phyloP scores from a whole-genome alignment of 495 filamentous ascomycete genomes.

The Penicillium antarcticum region DNA sequence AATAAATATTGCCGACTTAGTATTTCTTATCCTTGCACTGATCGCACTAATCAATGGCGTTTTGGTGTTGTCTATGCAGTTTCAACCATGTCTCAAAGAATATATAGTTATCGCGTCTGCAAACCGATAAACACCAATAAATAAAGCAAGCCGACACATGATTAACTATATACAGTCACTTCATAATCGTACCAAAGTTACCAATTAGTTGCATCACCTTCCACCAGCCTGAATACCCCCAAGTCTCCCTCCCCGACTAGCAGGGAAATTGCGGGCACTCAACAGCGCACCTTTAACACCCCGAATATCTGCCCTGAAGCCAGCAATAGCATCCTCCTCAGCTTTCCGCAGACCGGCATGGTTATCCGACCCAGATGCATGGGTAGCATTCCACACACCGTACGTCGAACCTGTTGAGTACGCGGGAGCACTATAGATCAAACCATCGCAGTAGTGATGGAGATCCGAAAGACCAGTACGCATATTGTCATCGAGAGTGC shows the following conservation, averaged over 20 bases:
- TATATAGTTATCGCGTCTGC: too few species aligned
- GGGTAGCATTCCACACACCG: slow-evolving; percentile 27
- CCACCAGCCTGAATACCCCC: slow-evolving; percentile 16
- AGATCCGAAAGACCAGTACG: slow-evolving; percentile 43
- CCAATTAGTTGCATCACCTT: slow-evolving; percentile 2
- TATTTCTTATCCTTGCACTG: too few species aligned
- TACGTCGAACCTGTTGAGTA: slow-evolving; percentile 32
- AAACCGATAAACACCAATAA: too few species aligned
- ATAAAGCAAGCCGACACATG: too few species aligned
- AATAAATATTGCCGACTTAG: too few species aligned
- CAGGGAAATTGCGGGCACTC: slow-evolving; percentile 67
- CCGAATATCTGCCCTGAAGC: slow-evolving; percentile 78
- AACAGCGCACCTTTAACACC: slow-evolving; percentile 91
- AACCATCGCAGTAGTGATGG: slow-evolving; percentile 47
- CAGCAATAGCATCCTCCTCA: slow-evolving; percentile 73
- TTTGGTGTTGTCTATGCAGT: too few species aligned
- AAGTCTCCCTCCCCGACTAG: slow-evolving; percentile 34
- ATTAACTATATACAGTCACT: background rate
- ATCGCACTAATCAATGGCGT: too few species aligned
- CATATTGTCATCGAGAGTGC: slow-evolving; percentile 43
- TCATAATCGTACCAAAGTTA: background rate
- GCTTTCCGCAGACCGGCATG: slow-evolving; percentile 39
- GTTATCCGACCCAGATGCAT: slow-evolving; percentile 24
- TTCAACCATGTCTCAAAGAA: too few species aligned
- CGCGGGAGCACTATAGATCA: slow-evolving; percentile 43